Evolutionary conservation across 352 stramenopile species (phyloP), one percentile per base, ranked within the genome.

Genomic region (Pilasporangium apinafurcum): DNA sequence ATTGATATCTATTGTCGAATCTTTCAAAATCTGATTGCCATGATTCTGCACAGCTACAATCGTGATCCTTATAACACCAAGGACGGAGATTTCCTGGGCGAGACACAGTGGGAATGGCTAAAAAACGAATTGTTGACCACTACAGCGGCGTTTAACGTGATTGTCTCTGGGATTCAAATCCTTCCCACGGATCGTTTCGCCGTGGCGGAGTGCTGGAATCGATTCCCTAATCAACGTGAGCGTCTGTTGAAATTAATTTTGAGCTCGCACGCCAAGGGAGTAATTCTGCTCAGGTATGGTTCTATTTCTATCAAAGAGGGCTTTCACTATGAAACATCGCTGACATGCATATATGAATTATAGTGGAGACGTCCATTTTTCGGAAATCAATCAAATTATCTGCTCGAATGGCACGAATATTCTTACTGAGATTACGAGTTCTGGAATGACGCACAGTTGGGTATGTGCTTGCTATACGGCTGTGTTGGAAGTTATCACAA

Each of bases 391-490:
- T 53, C 81, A 95, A 43, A 92, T 96, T 31, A 67, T 95, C 44
- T 98, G 92, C 57, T 73, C 72, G 2, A 65, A 63, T 30, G 77
- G 65, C 37, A 39, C 56, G 24, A 83, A 81, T 22, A 63, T 66
- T 16, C 68, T 87, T 41, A 87, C 79, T 3, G 79, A 91, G 44
- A 86, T 98, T 31, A 97, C 92, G 3, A 97, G 86, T 34, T 96
- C 80, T 12, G 92, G 92, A 20, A 84, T 98, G 80, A 97, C 91
- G 5, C 90, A 98, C 52, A 96, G 87, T 26, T 98, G 92, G 87
- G 72, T 85, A 66, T 17, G 18, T 34, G 3, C 12, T 29, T 14
- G 26, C 31, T 14, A 8, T 34, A 8, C 14, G n/a, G 3, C 42
- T 50, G 7, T 7, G 8, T 41, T 8, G 10, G 6, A 5, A n/a